Base-by-base conservation (phyloP, 805 yeast species). In the Candida awuae region DNA sequence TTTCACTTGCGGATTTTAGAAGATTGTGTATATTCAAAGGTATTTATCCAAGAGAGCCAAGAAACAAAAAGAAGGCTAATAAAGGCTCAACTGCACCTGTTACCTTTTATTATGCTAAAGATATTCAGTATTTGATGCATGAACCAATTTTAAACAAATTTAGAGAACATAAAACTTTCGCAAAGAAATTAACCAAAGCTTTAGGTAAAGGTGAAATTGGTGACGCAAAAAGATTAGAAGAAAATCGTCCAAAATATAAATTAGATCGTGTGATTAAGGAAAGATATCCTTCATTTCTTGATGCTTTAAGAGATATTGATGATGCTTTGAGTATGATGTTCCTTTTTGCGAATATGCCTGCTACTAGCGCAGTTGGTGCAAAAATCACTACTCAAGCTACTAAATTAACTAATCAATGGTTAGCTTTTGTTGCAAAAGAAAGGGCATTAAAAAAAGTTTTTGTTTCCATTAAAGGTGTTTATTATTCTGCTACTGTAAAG, bases 11-110 rank as follows among this genome's bases (percentile, higher is more conserved):
- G 10, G 98, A 92, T 65, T 92, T 92, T 75, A 79, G 95, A 66
- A 78, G 98, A 56, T 72, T 92, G 57, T 92, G 98, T 72, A 92
- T 92, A 59, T 86, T 92, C 73, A 92, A 92, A 63, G 98, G 98
- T 37, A 88, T 92, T 48, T 92, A 86, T 59, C 98, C 98, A 39
- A 77, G 98, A 60, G 97, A 87, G 58, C 97, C 97, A 34, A 71
- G 88, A 53, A 86, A 85, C 64, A 92, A 88, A 68, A 86, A 83
- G 77, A 88, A 86, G 71, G 96, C 97, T 44, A 90, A 87, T 64
- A 92, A 86, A 64, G 97, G 98, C 17, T 84, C 95, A n/a, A 85
- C 97, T 7, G 94, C 94, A 19, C 95, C 95, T 34, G 82, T 83
- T 18, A 92, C 98, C 4, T 94, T 92, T 60, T 92, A 92, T 66